Base-by-base conservation (phyloP, 2,329 filamentous ascomycete genomes). In the Beauveria rudraprayagi region DNA sequence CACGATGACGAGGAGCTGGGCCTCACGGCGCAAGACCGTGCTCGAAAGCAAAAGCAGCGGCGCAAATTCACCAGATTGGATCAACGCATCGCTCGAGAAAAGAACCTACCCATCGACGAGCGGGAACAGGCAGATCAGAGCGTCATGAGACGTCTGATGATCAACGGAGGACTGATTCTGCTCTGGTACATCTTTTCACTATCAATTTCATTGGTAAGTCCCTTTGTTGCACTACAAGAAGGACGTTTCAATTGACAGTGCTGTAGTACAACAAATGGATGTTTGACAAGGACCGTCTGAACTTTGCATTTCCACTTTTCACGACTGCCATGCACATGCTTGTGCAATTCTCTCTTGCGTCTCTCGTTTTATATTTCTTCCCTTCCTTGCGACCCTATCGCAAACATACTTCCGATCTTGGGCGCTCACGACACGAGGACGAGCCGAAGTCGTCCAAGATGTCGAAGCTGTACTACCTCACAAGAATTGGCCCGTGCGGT, bases 221-320 rank as follows among this genome's bases (percentile, higher is more conserved):
- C n/a, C 30, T 52, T 14, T 5, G 14, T n/a, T 22, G 28, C 43
- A 44, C 55, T 60, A 50, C 44, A 17, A 28, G 51, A 37, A 17
- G 16, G 30, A 16, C 26, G n/a, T 22, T 14, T 22, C 51, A 48
- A 70, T 69, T 46, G 26, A 48, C 44, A 14, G 53, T 65, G 92
- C 88, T 97, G 55, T 66, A 94, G 88, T 99, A 97, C 80, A 99
- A 99, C 82, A 97, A 97, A 78, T 97, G 94, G 94, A 97, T 99
- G 93, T 97, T 99, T 76, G 90, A 90, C 69, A 83, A 88, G 64
- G 83, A 88, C 66, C 85, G 89, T 66, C 84, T 95, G 67, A 88
- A 97, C 75, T 99, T 99, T 72, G 87, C 90, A 56, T 97, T 94
- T 70, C 94, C 94, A 44, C 83, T 99, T 55, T 97, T 97, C 75